phyloP scores from a whole-genome alignment of 2,329 filamentous ascomycete species.

The Monosporascus sp. region DNA sequence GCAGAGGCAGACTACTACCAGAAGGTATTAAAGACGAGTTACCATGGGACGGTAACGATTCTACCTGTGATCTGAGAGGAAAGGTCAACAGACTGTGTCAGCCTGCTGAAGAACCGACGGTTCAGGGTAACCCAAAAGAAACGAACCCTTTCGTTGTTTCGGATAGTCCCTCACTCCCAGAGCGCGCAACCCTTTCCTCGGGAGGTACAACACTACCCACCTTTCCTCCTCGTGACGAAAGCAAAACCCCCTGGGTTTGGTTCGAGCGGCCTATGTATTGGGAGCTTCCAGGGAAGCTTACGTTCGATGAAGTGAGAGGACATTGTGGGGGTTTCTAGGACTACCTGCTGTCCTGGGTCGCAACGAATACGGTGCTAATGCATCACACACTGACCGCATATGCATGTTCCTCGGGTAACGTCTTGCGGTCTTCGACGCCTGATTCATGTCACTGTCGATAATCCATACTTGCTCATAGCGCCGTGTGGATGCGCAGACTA shows the following conservation, averaged over 20 bases:
- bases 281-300: conserved; percentile 3
- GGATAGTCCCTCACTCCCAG: conserved; percentile 3
- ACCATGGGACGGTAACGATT: neutral
- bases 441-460: no score
- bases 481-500: no score
- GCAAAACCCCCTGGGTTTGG: conserved; percentile 8
- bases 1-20: conserved; percentile 11
- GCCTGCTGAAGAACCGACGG: no score
- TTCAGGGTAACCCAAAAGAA: neutral
- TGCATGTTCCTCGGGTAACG: no score
- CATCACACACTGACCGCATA: no score
- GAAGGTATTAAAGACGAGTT: conserved; percentile 7
- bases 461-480: no score
- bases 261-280: conserved; percentile 14
- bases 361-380: no score
- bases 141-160: neutral
- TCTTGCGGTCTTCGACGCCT: no score
- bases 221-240: conserved; percentile 2
- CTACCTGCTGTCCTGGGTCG: no score
- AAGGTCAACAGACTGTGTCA: neutral
- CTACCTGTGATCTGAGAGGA: neutral
- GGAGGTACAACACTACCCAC: conserved; percentile 2
- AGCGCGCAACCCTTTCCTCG: neutral
- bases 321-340: no score
- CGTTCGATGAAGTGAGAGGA: neutral